Conservation (phyloP, 768 basidiomycete genomes). For the Kwoniella sp. region DNA sequence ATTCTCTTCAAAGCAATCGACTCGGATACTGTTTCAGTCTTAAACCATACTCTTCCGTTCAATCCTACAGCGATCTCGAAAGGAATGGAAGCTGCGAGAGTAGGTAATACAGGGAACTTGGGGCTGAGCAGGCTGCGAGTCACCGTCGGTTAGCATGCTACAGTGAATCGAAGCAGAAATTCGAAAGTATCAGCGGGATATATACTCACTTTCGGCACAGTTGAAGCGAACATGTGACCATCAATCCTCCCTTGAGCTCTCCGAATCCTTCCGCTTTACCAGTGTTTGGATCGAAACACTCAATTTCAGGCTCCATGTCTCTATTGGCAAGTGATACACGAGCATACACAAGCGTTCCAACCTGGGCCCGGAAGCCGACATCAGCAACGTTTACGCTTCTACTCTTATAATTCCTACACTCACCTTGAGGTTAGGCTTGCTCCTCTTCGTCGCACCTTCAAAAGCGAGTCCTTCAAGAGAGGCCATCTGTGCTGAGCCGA, state of each 20-base stretch:
- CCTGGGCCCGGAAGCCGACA: too few relatives aligned
- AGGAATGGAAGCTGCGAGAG: conserved; percentile 78
- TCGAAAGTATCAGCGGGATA: too few relatives aligned
- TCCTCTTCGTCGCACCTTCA: conserved; percentile 92
- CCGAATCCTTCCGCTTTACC: conserved; percentile 91
- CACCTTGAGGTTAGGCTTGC: conserved; percentile 90
- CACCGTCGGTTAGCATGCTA: background rate
- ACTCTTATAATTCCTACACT: too few relatives aligned
- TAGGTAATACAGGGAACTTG: conserved; percentile 76
- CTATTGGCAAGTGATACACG: conserved; percentile 90
- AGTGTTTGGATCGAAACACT: conserved; percentile 92
- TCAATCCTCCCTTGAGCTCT: conserved; percentile 84
- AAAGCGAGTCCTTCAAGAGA: conserved; percentile 87
- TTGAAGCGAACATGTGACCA: conserved; percentile 76
- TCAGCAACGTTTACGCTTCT: too few relatives aligned
- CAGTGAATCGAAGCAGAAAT: background rate
- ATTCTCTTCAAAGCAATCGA: conserved; percentile 75
- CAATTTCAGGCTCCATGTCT: conserved; percentile 97
- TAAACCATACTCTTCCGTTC: conserved; percentile 92
- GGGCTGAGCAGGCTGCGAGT: conserved; percentile 70
- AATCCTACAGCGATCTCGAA: conserved; percentile 85
- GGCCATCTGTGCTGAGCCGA: conserved; percentile 83
- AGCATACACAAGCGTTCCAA: conserved; percentile 87
- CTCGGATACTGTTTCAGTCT: conserved; percentile 69
- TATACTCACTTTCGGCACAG: conserved; percentile 77